A percentile compares a stretch with the other conserved stretches of the same genome.
Evolutionary conservation across 805 yeast species (phyloP).

Genomic region (Ogataea minuta): DNA sequence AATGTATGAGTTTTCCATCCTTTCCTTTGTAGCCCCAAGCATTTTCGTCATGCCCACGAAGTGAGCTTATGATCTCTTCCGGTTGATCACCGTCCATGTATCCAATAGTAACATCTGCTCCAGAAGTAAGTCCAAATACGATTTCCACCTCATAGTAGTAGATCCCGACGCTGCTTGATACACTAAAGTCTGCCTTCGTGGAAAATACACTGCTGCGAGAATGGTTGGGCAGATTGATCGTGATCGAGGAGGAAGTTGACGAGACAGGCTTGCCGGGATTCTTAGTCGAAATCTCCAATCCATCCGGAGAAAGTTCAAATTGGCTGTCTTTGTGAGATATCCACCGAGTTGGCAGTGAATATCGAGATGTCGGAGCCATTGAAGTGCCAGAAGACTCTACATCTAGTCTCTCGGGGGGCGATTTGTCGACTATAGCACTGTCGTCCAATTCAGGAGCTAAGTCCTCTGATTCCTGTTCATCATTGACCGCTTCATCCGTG

Average conservation of each 20-base stretch:
- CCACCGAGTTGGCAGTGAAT: constrained; percentile 30
- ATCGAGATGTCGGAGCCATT: background rate
- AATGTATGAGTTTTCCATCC: constrained; percentile 43
- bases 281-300: constrained; percentile 26
- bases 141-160: constrained; percentile 53
- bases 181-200: constrained; percentile 35
- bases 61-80: constrained; percentile 29
- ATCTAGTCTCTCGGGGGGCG: constrained; percentile 10
- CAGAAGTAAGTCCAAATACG: constrained; percentile 33
- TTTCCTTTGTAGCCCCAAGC: constrained; percentile 54
- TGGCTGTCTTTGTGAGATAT: constrained; percentile 17
- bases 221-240: constrained; percentile 10
- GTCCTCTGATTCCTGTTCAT: constrained; percentile 7
- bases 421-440: constrained; percentile 10
- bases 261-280: constrained; percentile 19
- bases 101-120: constrained; percentile 45
- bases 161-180: constrained; percentile 42
- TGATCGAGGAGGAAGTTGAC: constrained; percentile 7
- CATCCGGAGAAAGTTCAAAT: constrained; percentile 23
- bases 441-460: constrained; percentile 8
- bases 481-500: constrained; percentile 12
- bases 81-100: constrained; percentile 35
- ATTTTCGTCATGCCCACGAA: constrained; percentile 48
- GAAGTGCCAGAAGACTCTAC: constrained; percentile 1
- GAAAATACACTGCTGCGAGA: constrained; percentile 19